Evolutionary conservation across 2,329 filamentous ascomycete species (phyloP), one percentile per base, ranked within the genome.

Genomic region (Neodidymelliopsis sp.): DNA sequence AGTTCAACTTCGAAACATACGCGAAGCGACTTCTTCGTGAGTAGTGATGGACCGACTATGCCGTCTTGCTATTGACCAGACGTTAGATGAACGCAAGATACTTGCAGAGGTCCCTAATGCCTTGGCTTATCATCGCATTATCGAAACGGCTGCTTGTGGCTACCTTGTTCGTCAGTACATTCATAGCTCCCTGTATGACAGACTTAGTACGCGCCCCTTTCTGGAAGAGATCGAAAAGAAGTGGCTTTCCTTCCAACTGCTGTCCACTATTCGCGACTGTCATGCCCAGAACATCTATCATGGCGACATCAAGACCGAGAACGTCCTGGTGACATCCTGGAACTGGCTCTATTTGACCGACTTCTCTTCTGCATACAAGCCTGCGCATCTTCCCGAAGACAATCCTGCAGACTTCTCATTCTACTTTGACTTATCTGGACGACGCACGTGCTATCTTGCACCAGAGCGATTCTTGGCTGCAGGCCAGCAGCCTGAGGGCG

Each of bases 291-390:
- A 95, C 63, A 81, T 99, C 40, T 97, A 92, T 70, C 94, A 99
- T 70, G 95, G 94, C 49, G 95, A 99, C 68, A 97, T 99, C 78
- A 99, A 99, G 79, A 94, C 93, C 1, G 93, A 99, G 74, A 99
- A 99, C 65, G 85, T 96, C 25, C 79, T 99, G 36, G 93, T 99
- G 39, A 99, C 94, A 0, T 97, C 94, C 6, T 99, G 94, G 94
- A 97, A 97, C 76, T 99, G 95, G 94, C 81, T 99, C 2, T 99
- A 97, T 70, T 81, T 99, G 27, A 88, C 92, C n/a, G 94, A 99
- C 72, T 99, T 97, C 71, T 96, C 93, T 4, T 91, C 93, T 0
- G 88, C 90, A 0, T 97, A 96, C 77, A 99, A 99, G 69, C 94
- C 92, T 9, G 90, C 92, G 4, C 90, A 91, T 72, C 79, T 99